Conservation (phyloP, 1,284 basidiomycete genomes). For the Coniferiporia sulphurascens region DNA sequence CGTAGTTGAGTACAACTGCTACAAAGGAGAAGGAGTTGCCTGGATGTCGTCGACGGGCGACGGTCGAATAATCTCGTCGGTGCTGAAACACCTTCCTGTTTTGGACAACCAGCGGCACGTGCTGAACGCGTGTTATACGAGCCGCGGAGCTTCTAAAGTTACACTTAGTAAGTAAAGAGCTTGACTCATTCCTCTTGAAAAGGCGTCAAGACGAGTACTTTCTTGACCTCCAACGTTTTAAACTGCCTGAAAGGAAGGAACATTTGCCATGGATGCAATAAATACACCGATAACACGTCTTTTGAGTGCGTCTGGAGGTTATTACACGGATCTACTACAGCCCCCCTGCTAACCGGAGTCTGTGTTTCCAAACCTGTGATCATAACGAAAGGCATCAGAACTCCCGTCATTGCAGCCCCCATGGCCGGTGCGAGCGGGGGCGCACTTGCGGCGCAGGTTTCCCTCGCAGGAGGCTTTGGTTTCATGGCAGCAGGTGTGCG, state of each 20-base stretch:
- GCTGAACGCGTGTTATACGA: background rate
- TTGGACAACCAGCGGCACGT: background rate
- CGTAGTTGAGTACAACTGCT: slow-evolving; percentile 20
- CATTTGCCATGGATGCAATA: slow-evolving; percentile 22
- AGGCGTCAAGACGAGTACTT: background rate
- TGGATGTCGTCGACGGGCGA: background rate
- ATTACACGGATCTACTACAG: background rate
- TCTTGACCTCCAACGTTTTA: background rate
- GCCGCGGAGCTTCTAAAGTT: background rate
- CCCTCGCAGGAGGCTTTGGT: slow-evolving; percentile 64
- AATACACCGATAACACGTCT: slow-evolving; percentile 35
- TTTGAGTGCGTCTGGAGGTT: slow-evolving; percentile 25
- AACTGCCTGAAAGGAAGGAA: background rate
- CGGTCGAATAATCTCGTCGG: background rate
- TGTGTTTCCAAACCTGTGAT: no score
- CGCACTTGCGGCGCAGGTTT: slow-evolving; percentile 55
- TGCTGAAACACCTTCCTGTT: background rate
- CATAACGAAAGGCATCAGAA: slow-evolving; percentile 37
- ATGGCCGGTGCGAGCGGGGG: slow-evolving; percentile 69
- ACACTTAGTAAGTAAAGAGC: no score
- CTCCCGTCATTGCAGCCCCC: slow-evolving; percentile 57
- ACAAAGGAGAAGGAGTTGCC: slow-evolving; percentile 9
- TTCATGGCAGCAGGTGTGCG: slow-evolving; percentile 54
- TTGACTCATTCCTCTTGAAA: no score
- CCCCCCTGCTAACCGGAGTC: no score